Conservation (phyloP, 306 rosid species). For the Alnus rubra region DNA sequence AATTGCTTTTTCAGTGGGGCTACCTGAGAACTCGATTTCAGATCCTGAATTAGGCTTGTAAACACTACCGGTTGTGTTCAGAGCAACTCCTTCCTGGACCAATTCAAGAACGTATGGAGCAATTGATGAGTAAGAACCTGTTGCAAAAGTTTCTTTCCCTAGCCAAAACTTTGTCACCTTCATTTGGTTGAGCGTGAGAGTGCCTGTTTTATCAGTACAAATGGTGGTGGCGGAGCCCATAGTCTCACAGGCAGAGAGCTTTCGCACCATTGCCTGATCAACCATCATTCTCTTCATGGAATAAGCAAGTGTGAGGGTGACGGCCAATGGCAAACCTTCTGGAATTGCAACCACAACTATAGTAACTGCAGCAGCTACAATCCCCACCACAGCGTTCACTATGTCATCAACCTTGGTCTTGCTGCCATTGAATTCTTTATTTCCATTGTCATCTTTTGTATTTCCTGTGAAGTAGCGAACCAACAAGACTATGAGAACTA, state of each 20-base stretch:
- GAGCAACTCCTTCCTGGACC: slow-evolving; percentile 33
- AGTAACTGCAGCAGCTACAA: slow-evolving; percentile 25
- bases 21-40: slow-evolving; percentile 28
- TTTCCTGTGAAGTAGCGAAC: slow-evolving; percentile 22
- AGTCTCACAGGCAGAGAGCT: slow-evolving; percentile 36
- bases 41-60: slow-evolving; percentile 8
- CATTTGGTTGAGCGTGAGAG: slow-evolving; percentile 34
- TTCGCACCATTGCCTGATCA: slow-evolving; percentile 33
- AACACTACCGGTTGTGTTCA: slow-evolving; percentile 33
- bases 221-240: slow-evolving; percentile 42
- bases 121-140: slow-evolving; percentile 14
- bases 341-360: slow-evolving; percentile 42
- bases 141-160: slow-evolving; percentile 8
- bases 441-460: slow-evolving; percentile 20
- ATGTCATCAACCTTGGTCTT: slow-evolving; percentile 7
- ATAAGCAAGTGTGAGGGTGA: slow-evolving; percentile 32
- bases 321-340: slow-evolving; percentile 32
- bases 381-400: slow-evolving; percentile 11
- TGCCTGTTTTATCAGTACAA: slow-evolving; percentile 33
- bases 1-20: slow-evolving; percentile 43
- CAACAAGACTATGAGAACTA: slow-evolving; percentile 19
- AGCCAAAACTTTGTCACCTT: slow-evolving; percentile 33
- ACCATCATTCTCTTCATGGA: slow-evolving; percentile 46
- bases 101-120: slow-evolving; percentile 9
- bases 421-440: slow-evolving; percentile 1